These are phyloP conservation scores for Coelastrella sp. DNA, from an alignment of 139 green algal genomes.

Conservation along the genomic window DNA sequence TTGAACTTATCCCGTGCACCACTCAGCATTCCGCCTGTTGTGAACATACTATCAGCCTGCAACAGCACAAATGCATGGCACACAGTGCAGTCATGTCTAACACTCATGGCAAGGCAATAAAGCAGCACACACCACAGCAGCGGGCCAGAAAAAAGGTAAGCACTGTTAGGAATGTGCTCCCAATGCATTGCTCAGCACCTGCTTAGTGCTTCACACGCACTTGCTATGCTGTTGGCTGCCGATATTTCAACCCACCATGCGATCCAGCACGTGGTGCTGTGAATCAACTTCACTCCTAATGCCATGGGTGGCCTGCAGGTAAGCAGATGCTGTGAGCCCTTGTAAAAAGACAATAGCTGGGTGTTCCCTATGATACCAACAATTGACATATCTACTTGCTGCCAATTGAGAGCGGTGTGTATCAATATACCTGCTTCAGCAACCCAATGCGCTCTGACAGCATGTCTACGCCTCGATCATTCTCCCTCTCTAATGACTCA, in stretches of 20 bases:
- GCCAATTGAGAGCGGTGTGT: no score
- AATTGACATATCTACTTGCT: no score
- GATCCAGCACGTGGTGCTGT: slow-evolving; percentile 75
- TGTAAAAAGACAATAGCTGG: not conserved
- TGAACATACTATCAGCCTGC: slow-evolving; percentile 65
- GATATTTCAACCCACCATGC: slow-evolving; percentile 65
- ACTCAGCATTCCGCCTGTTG: slow-evolving; percentile 59
- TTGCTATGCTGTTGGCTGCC: not conserved
- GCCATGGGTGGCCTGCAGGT: slow-evolving; percentile 67
- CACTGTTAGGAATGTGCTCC: no score
- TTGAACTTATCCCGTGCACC: slow-evolving; percentile 72
- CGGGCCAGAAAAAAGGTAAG: no score
- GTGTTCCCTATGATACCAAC: not conserved
- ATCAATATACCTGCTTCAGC: slow-evolving; percentile 61
- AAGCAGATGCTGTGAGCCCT: not conserved
- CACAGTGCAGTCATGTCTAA: not conserved
- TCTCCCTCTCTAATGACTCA: slow-evolving; percentile 79
- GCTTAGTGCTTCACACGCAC: no score
- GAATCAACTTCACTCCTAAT: slow-evolving; percentile 73
- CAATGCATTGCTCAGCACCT: no score
- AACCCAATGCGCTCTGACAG: slow-evolving; percentile 73
- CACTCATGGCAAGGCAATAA: not conserved
- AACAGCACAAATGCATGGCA: not conserved
- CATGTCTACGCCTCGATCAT: slow-evolving; percentile 72
- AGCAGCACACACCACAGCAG: no score